Conservation (phyloP, 2,329 filamentous ascomycete genomes). For the Pseudopithomyces maydicus region DNA sequence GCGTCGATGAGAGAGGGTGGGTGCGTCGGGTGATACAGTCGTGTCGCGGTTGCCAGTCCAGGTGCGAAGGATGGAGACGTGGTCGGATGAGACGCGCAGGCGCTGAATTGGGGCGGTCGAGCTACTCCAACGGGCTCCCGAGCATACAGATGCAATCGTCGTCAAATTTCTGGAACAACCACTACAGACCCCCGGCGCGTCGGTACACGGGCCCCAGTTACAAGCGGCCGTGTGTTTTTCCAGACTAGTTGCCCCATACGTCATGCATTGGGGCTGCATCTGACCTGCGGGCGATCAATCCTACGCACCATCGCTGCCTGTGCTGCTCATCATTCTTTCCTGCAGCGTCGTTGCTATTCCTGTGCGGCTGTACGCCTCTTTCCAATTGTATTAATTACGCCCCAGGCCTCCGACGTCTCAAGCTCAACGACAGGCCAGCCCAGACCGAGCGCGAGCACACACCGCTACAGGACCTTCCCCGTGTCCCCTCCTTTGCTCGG, state of each 20-base stretch:
- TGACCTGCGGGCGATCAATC: constrained; percentile 40
- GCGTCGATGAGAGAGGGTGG: constrained; percentile 8
- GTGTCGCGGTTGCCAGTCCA: neutral
- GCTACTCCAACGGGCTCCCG: neutral
- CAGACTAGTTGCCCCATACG: constrained; percentile 24
- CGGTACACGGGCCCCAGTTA: constrained; percentile 24
- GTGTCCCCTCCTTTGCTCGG: constrained; percentile 5
- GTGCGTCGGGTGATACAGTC: constrained; percentile 1
- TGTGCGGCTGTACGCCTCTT: constrained; percentile 10
- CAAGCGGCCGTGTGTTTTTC: constrained; percentile 12
- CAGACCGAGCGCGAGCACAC: constrained; percentile 20
- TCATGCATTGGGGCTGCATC: constrained; percentile 38
- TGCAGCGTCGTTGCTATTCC: constrained; percentile 25
- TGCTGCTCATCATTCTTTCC: constrained; percentile 26
- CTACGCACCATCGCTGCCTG: constrained; percentile 19
- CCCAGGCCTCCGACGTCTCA: neutral
- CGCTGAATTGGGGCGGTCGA: neutral
- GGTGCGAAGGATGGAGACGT: neutral
- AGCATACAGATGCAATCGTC: constrained; percentile 5
- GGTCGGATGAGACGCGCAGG: constrained; percentile 2
- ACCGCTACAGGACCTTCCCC: constrained; percentile 20
- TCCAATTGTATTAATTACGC: constrained; percentile 18
- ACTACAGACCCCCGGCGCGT: constrained; percentile 24
- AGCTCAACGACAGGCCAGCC: neutral
- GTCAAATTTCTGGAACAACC: constrained; percentile 27